phyloP scores from a whole-genome alignment of 2,329 filamentous ascomycete species.

The Diplodia mutila region DNA sequence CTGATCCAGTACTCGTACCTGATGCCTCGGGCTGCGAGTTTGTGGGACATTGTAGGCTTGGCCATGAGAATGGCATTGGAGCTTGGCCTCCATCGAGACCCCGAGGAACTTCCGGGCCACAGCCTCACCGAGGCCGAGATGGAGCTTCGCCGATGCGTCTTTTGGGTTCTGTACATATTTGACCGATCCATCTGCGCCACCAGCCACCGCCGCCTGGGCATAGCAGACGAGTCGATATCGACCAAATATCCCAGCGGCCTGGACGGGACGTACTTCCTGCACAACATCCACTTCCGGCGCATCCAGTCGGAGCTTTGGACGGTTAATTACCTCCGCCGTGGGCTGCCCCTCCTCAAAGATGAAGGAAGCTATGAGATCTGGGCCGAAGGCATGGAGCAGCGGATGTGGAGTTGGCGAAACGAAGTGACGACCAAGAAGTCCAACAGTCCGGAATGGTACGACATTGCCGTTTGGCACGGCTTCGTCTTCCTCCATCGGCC shows the following conservation, averaged over 20 bases:
- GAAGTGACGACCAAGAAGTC: conserved; percentile 5
- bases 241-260: conserved; percentile 20
- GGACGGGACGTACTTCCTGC: conserved; percentile 21
- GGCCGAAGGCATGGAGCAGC: conserved; percentile 15
- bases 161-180: conserved; percentile 24
- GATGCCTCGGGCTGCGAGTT: conserved; percentile 17
- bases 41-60: conserved; percentile 20
- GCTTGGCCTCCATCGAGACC: conserved; percentile 23
- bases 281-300: conserved; percentile 19
- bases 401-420: conserved; percentile 8
- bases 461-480: conserved; percentile 20
- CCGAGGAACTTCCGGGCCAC: conserved; percentile 12
- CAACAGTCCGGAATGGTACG: conserved; percentile 6
- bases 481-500: conserved; percentile 23
- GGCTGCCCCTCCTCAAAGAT: conserved; percentile 4
- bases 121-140: background rate
- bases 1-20: conserved; percentile 24
- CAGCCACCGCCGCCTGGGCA: conserved; percentile 21
- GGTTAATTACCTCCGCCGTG: conserved; percentile 22
- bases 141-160: conserved; percentile 15
- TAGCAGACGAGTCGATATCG: conserved; percentile 25
- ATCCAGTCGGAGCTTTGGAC: conserved; percentile 27
- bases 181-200: conserved; percentile 25
- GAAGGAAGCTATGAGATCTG: conserved; percentile 21
- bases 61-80: conserved; percentile 25